Evolutionary conservation across 2,329 filamentous ascomycete genomes (phyloP).

Genomic region (Calonectria pauciramosa): DNA sequence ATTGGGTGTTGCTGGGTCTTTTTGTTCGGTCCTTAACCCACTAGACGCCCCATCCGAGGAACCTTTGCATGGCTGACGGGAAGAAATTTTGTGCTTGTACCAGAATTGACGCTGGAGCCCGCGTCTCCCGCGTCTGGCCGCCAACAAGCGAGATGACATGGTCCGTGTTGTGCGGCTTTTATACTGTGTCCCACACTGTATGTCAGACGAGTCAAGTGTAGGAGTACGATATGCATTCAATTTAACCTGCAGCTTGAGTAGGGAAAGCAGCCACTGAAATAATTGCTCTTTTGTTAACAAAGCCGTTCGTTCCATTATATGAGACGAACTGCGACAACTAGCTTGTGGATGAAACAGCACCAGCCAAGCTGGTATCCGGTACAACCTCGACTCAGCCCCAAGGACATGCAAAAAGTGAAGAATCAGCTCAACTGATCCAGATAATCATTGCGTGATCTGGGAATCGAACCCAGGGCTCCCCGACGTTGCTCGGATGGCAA

Average conservation of each 20-base stretch:
- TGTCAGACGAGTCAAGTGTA: conserved; percentile 18
- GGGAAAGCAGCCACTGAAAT: not conserved
- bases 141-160: conserved; percentile 42
- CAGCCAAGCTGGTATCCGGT: not conserved
- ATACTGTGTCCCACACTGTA: conserved; percentile 23
- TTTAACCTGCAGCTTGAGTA: not conserved
- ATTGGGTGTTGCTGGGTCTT: conserved; percentile 24
- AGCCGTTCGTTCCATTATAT: not conserved
- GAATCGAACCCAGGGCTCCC: conserved; percentile 2
- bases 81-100: conserved; percentile 37
- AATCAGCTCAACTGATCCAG: not conserved
- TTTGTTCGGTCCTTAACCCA: conserved; percentile 33
- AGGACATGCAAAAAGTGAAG: not conserved
- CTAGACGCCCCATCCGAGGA: conserved; percentile 40
- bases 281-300: not conserved
- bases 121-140: conserved; percentile 36
- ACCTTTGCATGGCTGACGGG: conserved; percentile 41
- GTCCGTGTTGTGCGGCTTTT: conserved; percentile 25
- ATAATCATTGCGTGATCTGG: not conserved
- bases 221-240: no score
- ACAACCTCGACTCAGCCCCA: not conserved
- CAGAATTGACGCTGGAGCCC: conserved; percentile 29
- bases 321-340: not conserved
- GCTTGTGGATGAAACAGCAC: not conserved
- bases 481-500: conserved; percentile 1